Base-by-base conservation (phyloP, 2,329 filamentous ascomycete genomes). In the Capronia epimyces region DNA sequence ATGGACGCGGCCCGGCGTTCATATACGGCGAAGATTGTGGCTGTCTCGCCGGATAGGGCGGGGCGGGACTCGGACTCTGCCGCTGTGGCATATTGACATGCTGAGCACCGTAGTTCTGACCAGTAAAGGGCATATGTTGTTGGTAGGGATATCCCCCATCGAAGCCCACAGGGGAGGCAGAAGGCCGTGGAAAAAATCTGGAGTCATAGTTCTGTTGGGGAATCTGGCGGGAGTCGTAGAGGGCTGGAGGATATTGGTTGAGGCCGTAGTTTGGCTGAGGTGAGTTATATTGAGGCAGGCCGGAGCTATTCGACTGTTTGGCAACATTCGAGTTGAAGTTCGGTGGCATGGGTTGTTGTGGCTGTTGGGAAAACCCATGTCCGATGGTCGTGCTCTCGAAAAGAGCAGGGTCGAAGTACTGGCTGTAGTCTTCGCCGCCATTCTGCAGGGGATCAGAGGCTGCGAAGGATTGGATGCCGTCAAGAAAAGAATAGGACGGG, bases 31-130 rank as follows among this genome's bases (percentile, higher is more conserved):
- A 60, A 31, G 60, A 54, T 41, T 62, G 63, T 15, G 62, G 60
- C 41, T 56, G 44, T 55, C 49, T 48, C 61, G 65, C 45, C 67
- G 67, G 10, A 67, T 63, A n/a, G 63, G 66, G 55, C 66, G 49
- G 46, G 5, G 52, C 44, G 16, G 56, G 53, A 10, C 52, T 52
- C 1, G 53, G 46, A 15, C 46, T 50, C 31, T 57, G 60, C 16
- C 54, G 37, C 34, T 40, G 54, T 2, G 51, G 52, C 12, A 57
- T 49, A 37, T 51, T 48, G 27, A 55, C 24, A 15, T 55, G 53
- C 34, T 58, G 57, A 6, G 45, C 13, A 13, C 51, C 45, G 39
- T 56, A 60, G 37, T 42, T 36, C 32, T 60, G 56, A 27, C 24
- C 36, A 20, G 43, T 39, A 43, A 49, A 58, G n/a, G 48, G 49